phyloP scores from a whole-genome alignment of 2,329 filamentous ascomycete genomes.

The Blumeria graminis region DNA sequence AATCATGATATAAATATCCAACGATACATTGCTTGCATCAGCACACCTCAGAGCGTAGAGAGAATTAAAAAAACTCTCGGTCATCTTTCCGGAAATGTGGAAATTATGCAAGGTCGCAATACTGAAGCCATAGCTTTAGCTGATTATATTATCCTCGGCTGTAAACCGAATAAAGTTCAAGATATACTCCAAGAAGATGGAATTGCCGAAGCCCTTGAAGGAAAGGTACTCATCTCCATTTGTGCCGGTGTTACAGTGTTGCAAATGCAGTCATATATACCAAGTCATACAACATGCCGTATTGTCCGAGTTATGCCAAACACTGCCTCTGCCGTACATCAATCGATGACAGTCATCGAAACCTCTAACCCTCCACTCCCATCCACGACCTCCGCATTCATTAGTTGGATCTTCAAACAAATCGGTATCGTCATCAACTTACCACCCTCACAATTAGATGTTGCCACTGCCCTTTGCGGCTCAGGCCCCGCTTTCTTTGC shows the following conservation, averaged over 20 bases:
- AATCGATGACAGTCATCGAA: constrained; percentile 64
- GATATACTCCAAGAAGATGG: constrained; percentile 42
- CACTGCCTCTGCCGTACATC: constrained; percentile 52
- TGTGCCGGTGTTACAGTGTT: constrained; percentile 50
- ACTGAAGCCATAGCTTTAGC: constrained; percentile 38
- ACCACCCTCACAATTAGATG: constrained; percentile 44
- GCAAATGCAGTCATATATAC: constrained; percentile 35
- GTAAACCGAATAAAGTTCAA: constrained; percentile 54
- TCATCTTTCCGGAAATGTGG: constrained; percentile 35
- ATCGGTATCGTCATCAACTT: constrained; percentile 49
- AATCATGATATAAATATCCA: constrained; percentile 35
- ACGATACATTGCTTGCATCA: constrained; percentile 62
- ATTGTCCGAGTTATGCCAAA: constrained; percentile 70
- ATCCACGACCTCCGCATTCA: constrained; percentile 26
- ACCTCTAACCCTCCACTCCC: constrained; percentile 33
- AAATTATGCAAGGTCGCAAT: constrained; percentile 49
- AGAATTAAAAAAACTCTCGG: constrained; percentile 41
- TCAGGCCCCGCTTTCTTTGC: constrained; percentile 56
- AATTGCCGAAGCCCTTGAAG: constrained; percentile 46
- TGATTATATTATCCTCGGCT: constrained; percentile 53
- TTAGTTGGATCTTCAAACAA: constrained; percentile 54
- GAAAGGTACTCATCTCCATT: constrained; percentile 64
- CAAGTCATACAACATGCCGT: constrained; percentile 20
- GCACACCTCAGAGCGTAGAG: constrained; percentile 41
- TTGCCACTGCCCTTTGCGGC: constrained; percentile 47